A percentile compares a stretch with the other conserved stretches of the same genome.
These are phyloP conservation scores for Globisporangium solare DNA, from an alignment of 352 stramenopile species.

Conservation along the genomic window DNA sequence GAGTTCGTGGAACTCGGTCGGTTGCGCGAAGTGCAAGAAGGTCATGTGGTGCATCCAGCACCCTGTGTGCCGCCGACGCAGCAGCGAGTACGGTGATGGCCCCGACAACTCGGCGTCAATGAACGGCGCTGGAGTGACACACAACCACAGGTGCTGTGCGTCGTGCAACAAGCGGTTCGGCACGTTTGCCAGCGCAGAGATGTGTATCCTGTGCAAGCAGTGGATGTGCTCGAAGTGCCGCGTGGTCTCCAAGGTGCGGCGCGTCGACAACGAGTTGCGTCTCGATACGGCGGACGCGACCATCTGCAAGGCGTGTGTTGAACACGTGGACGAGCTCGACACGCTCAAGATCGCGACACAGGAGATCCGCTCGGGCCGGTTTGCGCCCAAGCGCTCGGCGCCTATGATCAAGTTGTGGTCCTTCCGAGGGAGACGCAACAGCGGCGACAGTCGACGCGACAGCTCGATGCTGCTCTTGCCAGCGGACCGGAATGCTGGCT, in stretches of 20 bases:
- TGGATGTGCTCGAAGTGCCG: constrained; percentile 27
- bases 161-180: constrained; percentile 27
- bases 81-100: constrained; percentile 6
- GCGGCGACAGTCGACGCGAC: too few species aligned
- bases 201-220: constrained; percentile 21
- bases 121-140: background rate
- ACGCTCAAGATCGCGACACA: constrained; percentile 24
- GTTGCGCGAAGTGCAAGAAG: constrained; percentile 30
- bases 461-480: too few species aligned
- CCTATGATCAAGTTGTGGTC: constrained; percentile 6
- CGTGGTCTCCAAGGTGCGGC: constrained; percentile 18
- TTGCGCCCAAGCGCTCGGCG: constrained; percentile 3
- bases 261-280: constrained; percentile 19
- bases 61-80: constrained; percentile 7
- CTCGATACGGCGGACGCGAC: constrained; percentile 22
- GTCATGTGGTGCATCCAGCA: constrained; percentile 22
- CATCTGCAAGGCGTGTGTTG: constrained; percentile 29
- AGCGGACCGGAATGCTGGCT: too few species aligned
- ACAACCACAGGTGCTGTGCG: background rate
- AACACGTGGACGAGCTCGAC: constrained; percentile 21
- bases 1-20: constrained; percentile 9
- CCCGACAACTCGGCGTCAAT: constrained; percentile 7
- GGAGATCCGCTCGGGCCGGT: constrained; percentile 22
- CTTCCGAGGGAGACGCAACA: background rate
- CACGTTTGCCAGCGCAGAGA: constrained; percentile 17